phyloP scores from a whole-genome alignment of 768 basidiomycete species.

The Lenzites betulinus region DNA sequence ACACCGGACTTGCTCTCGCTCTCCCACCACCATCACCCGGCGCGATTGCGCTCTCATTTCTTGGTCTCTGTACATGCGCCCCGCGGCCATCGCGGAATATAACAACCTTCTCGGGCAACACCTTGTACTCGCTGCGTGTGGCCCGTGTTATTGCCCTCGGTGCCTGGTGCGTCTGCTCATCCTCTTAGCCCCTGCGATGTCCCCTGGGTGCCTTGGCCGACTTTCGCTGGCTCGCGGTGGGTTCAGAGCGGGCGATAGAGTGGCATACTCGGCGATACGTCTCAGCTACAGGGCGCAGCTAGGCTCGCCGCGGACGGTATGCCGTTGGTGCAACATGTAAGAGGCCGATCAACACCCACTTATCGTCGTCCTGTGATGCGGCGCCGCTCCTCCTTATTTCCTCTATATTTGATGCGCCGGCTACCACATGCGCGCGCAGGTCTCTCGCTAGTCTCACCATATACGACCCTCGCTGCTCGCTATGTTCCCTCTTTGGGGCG shows the following conservation, averaged over 20 bases:
- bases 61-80: slow-evolving; percentile 4
- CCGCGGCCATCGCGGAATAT: neutral
- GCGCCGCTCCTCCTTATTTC: neutral
- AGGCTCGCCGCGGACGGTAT: neutral
- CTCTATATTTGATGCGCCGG: neutral
- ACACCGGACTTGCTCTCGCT: slow-evolving; percentile 12
- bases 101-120: neutral
- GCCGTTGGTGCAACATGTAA: neutral
- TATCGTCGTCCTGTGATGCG: neutral
- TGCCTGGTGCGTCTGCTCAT: neutral
- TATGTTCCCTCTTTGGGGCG: neutral
- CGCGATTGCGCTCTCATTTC: slow-evolving; percentile 1
- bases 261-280: no score
- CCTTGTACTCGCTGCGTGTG: neutral
- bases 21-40: neutral
- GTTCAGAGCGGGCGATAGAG: no score
- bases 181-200: no score
- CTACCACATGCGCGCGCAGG: neutral
- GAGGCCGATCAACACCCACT: neutral
- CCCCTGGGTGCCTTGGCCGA: no score
- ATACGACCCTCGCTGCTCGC: neutral
- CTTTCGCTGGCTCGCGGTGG: no score
- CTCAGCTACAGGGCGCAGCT: no score
- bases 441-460: neutral
- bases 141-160: neutral